Evolutionary conservation across 2,329 filamentous ascomycete species (phyloP).

Genomic region (Ceratocystis ficicola): DNA sequence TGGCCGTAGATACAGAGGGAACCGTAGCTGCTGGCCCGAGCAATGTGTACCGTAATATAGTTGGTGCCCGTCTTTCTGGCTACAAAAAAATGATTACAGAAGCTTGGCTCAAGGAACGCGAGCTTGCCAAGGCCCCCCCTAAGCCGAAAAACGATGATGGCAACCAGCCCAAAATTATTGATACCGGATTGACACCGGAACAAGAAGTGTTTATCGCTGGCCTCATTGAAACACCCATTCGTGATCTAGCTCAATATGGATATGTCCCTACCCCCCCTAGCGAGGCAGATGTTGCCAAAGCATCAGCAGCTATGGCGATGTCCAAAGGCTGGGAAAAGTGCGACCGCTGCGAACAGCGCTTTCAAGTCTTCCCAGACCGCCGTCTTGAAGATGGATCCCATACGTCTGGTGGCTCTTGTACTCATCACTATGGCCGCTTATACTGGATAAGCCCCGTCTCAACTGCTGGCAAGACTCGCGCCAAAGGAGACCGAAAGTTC

Average conservation of each 20-base stretch:
- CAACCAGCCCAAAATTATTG: constrained; percentile 38
- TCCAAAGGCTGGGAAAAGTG: constrained; percentile 75
- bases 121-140: constrained; percentile 17
- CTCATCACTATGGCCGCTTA: constrained; percentile 64
- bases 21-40: constrained; percentile 53
- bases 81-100: constrained; percentile 62
- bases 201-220: constrained; percentile 58
- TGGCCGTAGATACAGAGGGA: constrained; percentile 68
- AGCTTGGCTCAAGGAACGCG: constrained; percentile 44
- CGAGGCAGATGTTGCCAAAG: constrained; percentile 51
- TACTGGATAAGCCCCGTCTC: constrained; percentile 46
- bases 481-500: constrained; percentile 35
- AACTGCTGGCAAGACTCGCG: constrained; percentile 39
- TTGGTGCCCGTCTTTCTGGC: constrained; percentile 67
- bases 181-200: constrained; percentile 54
- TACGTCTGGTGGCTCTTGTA: constrained; percentile 64
- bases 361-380: constrained; percentile 83
- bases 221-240: constrained; percentile 51
- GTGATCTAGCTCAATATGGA: constrained; percentile 52
- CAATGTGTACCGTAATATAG: constrained; percentile 65
- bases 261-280: constrained; percentile 63
- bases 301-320: constrained; percentile 51
- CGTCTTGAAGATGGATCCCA: constrained; percentile 64
- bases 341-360: constrained; percentile 73
- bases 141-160: constrained; percentile 4